Evolutionary conservation across 352 stramenopile genomes (phyloP).

Genomic region (Phytophthora hibernalis): DNA sequence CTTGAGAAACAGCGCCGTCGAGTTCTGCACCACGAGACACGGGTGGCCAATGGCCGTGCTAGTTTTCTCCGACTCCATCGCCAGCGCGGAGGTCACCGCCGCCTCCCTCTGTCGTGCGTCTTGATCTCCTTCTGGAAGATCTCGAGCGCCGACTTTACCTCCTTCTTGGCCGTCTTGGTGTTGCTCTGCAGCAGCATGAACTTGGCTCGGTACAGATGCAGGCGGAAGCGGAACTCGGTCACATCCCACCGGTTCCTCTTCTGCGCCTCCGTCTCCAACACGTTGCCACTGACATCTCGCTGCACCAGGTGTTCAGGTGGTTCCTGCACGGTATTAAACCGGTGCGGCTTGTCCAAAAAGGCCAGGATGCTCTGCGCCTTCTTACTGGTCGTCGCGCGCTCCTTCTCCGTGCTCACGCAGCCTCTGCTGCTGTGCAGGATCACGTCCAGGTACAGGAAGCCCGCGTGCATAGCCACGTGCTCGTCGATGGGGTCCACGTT

Average conservation of each 20-base stretch:
- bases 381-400: constrained; percentile 71
- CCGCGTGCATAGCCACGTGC: constrained; percentile 92
- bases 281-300: constrained; percentile 42
- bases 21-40: constrained; percentile 85
- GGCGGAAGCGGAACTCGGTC: constrained; percentile 90
- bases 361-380: constrained; percentile 88
- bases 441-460: constrained; percentile 93
- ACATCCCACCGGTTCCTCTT: constrained; percentile 70
- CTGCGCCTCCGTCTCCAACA: constrained; percentile 56
- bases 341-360: constrained; percentile 92
- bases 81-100: constrained; percentile 25
- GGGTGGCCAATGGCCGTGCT: constrained; percentile 81
- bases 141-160: constrained; percentile 93
- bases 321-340: constrained; percentile 84
- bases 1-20: constrained; percentile 92
- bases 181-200: constrained; percentile 89
- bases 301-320: constrained; percentile 46
- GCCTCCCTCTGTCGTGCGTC: constrained; percentile 33
- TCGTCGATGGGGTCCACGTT: constrained; percentile 93
- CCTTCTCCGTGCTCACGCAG: constrained; percentile 83
- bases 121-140: constrained; percentile 95
- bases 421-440: constrained; percentile 90
- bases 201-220: constrained; percentile 94
- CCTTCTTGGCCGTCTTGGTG: constrained; percentile 92
- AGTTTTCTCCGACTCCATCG: constrained; percentile 71